Evolutionary conservation across 768 basidiomycete species (phyloP), one percentile per base, ranked within the genome.

Genomic region (Coprinopsis cinerea): DNA sequence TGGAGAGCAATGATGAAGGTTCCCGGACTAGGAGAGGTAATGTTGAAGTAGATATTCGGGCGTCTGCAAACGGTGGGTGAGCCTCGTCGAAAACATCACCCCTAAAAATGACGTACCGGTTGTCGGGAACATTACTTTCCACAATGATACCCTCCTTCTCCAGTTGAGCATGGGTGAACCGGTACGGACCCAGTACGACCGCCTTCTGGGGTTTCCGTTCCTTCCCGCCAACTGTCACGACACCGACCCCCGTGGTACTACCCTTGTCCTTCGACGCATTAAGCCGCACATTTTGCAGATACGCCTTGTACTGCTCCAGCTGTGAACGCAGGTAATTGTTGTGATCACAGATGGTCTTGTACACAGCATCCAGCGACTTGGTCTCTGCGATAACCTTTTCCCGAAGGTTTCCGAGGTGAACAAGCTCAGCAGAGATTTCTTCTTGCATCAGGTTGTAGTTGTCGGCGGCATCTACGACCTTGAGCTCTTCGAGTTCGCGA

Each of bases 131-230:
- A 66, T 98, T 98, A 63, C 94, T 97, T 67, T 98, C 94, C 43
- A 98, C 91, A 61, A 99, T 98, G 61, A 99, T 94, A 11, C 94
- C 94, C 70, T 98, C 96, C 70, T 97, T 98, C 75, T 99, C 96
- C 57, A 99, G 71, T 64, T 98, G 96, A 22, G 91, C 91, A 64
- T 99, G 96, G 2, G 96, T 98, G 61, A 96, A 99, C 53, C 96
- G 80, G 68, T 96, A 97, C 10, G 96, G 96, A 4, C 96, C 96
- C 35, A 95, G 80, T 9, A 91, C 85, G 35, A 87, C 82, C 17
- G 83, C 79, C 71, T 96, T 94, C 28, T 74, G 63, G 40, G 81
- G 82, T 67, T 95, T 97, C 77, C 92, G 92, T 77, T 98, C 96
- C 71, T 97, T 96, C 40, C 95, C 96, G 27, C 92, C 92, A 20